Conservation (phyloP, 2,329 filamentous ascomycete genomes). For the Coniochaeta pulveracea region DNA sequence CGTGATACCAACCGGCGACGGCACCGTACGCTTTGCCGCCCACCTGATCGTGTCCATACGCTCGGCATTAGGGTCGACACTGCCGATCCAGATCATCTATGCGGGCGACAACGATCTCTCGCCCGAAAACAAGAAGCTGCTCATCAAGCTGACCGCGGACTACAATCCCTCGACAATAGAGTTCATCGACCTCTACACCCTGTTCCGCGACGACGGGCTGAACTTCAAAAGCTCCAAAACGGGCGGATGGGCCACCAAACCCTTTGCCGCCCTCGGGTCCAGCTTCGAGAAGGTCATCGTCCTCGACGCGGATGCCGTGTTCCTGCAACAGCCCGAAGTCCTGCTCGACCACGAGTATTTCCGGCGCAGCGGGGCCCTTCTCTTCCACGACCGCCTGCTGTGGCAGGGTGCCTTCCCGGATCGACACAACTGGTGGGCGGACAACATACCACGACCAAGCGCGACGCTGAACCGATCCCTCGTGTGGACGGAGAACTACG, state of each 20-base stretch:
- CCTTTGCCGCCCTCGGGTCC: conserved; percentile 25
- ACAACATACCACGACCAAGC: conserved; percentile 23
- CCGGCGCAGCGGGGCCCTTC: conserved; percentile 18
- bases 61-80: conserved; percentile 15
- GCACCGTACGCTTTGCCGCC: conserved; percentile 21
- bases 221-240: conserved; percentile 11
- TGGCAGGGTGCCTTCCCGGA: conserved; percentile 22
- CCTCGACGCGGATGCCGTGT: conserved; percentile 26
- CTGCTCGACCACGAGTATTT: conserved; percentile 21
- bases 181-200: conserved; percentile 20
- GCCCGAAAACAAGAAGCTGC: conserved; percentile 11
- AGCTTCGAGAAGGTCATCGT: conserved; percentile 24
- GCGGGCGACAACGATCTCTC: conserved; percentile 22
- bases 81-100: conserved; percentile 25
- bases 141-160: conserved; percentile 8
- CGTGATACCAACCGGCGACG: conserved; percentile 22
- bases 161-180: conserved; percentile 12
- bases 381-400: conserved; percentile 30
- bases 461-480: conserved; percentile 20
- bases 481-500: conserved; percentile 26
- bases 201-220: conserved; percentile 21
- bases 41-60: conserved; percentile 22
- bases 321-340: conserved; percentile 22
- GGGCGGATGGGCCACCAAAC: conserved; percentile 28
- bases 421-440: conserved; percentile 25